Evolutionary conservation across 2,329 filamentous ascomycete genomes (phyloP).

Genomic region (Didymella pinodella): DNA sequence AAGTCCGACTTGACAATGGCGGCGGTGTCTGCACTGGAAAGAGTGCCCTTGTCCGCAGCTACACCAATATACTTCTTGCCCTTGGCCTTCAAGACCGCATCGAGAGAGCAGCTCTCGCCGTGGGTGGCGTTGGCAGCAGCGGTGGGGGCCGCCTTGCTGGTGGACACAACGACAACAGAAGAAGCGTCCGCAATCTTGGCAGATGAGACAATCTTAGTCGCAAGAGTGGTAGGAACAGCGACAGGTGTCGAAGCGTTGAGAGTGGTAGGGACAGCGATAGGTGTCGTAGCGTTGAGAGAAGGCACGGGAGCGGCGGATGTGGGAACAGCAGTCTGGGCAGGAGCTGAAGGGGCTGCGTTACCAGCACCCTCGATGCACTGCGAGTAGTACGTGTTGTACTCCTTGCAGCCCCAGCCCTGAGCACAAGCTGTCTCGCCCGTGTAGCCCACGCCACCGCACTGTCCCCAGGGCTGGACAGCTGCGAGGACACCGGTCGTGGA

Average conservation of each 20-base stretch:
- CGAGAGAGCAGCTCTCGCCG: conserved; percentile 50
- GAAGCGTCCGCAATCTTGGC: conserved; percentile 9
- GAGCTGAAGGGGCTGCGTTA: conserved; percentile 7
- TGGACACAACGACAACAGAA: conserved; percentile 11
- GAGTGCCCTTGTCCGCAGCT: conserved; percentile 62
- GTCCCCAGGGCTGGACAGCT: conserved; percentile 49
- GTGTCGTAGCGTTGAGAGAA: conserved; percentile 4
- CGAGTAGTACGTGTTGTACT: conserved; percentile 56
- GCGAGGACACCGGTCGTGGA: conserved; percentile 41
- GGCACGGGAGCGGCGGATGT: conserved; percentile 20
- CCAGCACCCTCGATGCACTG: conserved; percentile 49
- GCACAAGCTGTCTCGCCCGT: conserved; percentile 52
- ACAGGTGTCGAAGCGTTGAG: conserved; percentile 7
- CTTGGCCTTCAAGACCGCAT: conserved; percentile 65
- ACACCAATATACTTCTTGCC: conserved; percentile 73
- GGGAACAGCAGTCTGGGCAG: background rate
- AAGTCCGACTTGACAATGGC: conserved; percentile 68
- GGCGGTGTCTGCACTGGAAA: conserved; percentile 59
- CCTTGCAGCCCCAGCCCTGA: conserved; percentile 51
- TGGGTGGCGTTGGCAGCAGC: conserved; percentile 25
- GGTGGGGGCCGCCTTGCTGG: conserved; percentile 19
- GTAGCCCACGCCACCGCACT: conserved; percentile 56
- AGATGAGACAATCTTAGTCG: conserved; percentile 13
- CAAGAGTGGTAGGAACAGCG: conserved; percentile 13
- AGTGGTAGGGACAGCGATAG: conserved; percentile 4